phyloP scores from a whole-genome alignment of 352 stramenopile species.

The Phytophthora rubi region DNA sequence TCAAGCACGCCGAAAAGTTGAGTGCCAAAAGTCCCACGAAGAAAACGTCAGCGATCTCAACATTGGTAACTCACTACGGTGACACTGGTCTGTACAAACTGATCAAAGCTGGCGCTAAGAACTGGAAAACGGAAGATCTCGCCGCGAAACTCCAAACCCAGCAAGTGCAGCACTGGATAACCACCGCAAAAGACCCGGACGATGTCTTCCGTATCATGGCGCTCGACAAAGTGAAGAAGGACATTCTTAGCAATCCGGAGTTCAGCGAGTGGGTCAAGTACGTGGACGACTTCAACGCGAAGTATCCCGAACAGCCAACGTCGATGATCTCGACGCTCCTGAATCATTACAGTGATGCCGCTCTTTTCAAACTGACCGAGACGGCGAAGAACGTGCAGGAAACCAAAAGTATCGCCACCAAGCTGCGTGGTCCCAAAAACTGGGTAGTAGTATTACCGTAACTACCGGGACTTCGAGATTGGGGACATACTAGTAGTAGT shows the following conservation, averaged over 20 bases:
- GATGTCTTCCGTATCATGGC: not conserved
- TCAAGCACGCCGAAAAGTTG: no score
- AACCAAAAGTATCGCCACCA: not conserved
- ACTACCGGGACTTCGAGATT: no score
- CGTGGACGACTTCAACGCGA: not conserved
- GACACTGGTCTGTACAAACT: slow-evolving; percentile 1
- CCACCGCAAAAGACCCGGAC: not conserved
- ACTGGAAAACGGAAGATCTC: not conserved
- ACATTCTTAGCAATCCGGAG: not conserved
- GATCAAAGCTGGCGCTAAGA: not conserved
- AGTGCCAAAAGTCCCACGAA: no score
- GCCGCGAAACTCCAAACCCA: not conserved
- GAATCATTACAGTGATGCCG: not conserved
- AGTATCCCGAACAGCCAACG: not conserved
- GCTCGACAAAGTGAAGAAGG: not conserved
- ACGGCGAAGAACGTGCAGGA: not conserved
- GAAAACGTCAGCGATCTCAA: no score
- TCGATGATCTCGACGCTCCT: not conserved
- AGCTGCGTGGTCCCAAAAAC: not conserved
- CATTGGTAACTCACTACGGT: not conserved
- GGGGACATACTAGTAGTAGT: no score
- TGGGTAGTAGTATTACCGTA: no score
- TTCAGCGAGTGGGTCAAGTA: not conserved
- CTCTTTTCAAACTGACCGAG: not conserved
- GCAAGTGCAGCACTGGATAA: slow-evolving; percentile 2